phyloP scores from a whole-genome alignment of 331 rosid species.

The Dryas integrifolia region DNA sequence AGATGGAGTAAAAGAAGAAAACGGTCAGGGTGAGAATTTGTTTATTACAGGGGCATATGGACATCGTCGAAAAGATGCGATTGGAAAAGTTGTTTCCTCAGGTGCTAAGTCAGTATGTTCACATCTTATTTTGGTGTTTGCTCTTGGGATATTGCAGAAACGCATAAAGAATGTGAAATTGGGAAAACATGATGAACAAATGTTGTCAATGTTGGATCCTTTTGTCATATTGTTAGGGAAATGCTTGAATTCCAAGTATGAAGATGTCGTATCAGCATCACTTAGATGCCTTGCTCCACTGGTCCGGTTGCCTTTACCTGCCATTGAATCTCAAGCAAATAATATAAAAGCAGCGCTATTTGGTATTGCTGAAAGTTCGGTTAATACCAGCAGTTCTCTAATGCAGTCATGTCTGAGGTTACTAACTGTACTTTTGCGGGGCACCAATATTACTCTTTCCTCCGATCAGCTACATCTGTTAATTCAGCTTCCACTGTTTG shows the following conservation, averaged over 20 bases:
- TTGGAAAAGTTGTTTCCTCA: conserved; percentile 41
- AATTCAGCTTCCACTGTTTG: conserved; percentile 76
- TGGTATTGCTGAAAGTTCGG: conserved; percentile 61
- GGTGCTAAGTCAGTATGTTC: conserved; percentile 58
- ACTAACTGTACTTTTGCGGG: conserved; percentile 71
- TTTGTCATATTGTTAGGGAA: conserved; percentile 57
- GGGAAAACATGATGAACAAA: conserved; percentile 38
- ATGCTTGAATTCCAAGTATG: conserved; percentile 73
- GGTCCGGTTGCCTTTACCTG: conserved; percentile 71
- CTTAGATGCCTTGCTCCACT: conserved; percentile 71
- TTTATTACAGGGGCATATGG: conserved; percentile 29
- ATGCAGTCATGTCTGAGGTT: conserved; percentile 77
- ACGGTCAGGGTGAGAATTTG: conserved; percentile 43
- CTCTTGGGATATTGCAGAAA: conserved; percentile 69
- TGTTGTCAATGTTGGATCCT: conserved; percentile 69
- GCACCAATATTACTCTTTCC: conserved; percentile 62
- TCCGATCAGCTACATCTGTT: conserved; percentile 60
- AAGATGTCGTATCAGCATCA: conserved; percentile 76
- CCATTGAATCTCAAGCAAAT: conserved; percentile 70
- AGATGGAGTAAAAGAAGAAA: conserved; percentile 66
- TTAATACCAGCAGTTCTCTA: conserved; percentile 57
- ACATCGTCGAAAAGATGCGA: conserved; percentile 16
- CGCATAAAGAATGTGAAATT: conserved; percentile 55
- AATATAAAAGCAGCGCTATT: conserved; percentile 61
- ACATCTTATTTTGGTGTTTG: conserved; percentile 75